Evolutionary conservation across 805 yeast genomes (phyloP), one percentile per base, ranked within the genome.

Genomic region (Ogataea degrootiae): DNA sequence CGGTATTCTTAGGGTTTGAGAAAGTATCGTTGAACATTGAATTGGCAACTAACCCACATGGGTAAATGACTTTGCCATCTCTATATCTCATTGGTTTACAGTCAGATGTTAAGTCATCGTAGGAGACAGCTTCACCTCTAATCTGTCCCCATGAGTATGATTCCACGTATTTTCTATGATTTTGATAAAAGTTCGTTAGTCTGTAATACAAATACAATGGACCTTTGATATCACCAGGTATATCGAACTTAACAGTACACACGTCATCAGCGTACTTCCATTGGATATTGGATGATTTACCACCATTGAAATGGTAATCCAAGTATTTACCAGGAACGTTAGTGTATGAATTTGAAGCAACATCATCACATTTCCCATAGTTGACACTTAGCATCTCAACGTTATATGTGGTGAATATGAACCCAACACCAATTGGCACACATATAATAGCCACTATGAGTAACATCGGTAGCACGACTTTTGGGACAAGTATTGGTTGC

Each of bases 31-130:
- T 92, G 74, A 94, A 92, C 66, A 79, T 67, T 0, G 97, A 88
- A 68, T 92, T 92, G 44, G 98, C 96, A 54, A 92, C 89, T 43
- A 92, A 75, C 0, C 99, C 99, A 70, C 98, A 94, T 16, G 99
- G 99, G 64, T 92, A 92, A 51, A 76, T 61, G 15, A 73, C 61
- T 54, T 76, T 79, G 21, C 54, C 62, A 39, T 69, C 72, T 16
- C 68, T 61, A 14, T 53, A 38, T 22, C 54, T 55, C 61, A 82
- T 76, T 33, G 87, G 80, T 56, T 73, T 74, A 31, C 87, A 85
- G 21, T 76, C 75, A 6, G 63, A 55, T 44, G 70, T 73, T 19
- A 94, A 64, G 39, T 71, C 76, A 26, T 67, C 74, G 3, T 70
- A 70, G 0, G 75, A 46, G 7, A 85, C 81, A 3, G 92, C 87